A percentile compares a stretch with the other conserved stretches of the same genome.
These are phyloP conservation scores for Fusarium neocosmosporiellum DNA, from an alignment of 2,329 filamentous ascomycete species.

Conservation along the genomic window DNA sequence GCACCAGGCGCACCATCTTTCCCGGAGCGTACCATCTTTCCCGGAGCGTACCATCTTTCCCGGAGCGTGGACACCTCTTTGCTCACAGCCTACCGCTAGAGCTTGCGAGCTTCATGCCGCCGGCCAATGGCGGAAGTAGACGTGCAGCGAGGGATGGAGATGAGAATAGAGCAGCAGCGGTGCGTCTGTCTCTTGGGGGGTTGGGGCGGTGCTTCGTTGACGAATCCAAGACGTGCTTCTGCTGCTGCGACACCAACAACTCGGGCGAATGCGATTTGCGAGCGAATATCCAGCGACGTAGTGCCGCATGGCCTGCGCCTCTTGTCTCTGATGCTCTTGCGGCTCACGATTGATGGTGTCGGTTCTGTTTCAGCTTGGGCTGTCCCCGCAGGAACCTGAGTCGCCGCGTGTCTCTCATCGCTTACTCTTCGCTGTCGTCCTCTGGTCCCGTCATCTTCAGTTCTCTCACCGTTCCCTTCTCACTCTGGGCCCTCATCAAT, in stretches of 20 bases:
- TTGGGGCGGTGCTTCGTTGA: constrained; percentile 24
- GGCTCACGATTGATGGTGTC: constrained; percentile 17
- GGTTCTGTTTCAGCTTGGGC: constrained; percentile 24
- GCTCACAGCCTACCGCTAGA: constrained; percentile 27
- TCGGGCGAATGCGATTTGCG: constrained; percentile 7
- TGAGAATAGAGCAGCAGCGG: constrained; percentile 31
- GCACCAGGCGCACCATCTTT: constrained; percentile 36
- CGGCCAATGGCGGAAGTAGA: constrained; percentile 28
- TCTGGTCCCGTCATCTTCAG: not conserved
- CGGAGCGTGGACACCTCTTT: constrained; percentile 23
- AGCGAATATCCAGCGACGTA: constrained; percentile 9
- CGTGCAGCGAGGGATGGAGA: constrained; percentile 17
- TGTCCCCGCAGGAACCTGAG: constrained; percentile 19
- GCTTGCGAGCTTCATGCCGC: constrained; percentile 12
- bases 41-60: constrained; percentile 36
- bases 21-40: constrained; percentile 36
- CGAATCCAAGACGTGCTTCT: constrained; percentile 20
- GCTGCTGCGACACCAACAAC: constrained; percentile 18
- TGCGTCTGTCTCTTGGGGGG: constrained; percentile 19
- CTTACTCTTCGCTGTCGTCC: constrained; percentile 4
- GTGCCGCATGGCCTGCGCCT: constrained; percentile 28
- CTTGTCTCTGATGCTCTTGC: constrained; percentile 32
- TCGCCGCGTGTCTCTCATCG: constrained; percentile 18
- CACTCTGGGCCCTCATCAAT: constrained; percentile 7
- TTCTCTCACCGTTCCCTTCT: constrained; percentile 19